Evolutionary conservation across 352 stramenopile genomes (phyloP).

Genomic region (Phytophthora fragariae): DNA sequence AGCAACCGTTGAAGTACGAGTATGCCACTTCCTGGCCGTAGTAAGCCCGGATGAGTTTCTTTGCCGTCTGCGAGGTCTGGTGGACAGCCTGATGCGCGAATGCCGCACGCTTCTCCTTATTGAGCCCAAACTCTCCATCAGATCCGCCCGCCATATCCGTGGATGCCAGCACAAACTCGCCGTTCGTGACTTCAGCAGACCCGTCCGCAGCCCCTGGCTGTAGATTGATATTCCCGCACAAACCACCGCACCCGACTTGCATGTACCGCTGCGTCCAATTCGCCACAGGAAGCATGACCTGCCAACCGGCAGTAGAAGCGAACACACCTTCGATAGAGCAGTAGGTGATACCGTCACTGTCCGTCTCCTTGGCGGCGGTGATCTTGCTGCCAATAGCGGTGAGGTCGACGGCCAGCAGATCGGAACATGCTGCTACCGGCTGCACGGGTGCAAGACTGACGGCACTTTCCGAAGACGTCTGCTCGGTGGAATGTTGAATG

Average conservation of each 20-base stretch:
- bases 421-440: constrained; percentile 19
- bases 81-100: constrained; percentile 56
- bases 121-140: constrained; percentile 44
- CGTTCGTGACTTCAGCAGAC: constrained; percentile 33
- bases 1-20: constrained; percentile 60
- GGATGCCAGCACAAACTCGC: constrained; percentile 40
- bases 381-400: constrained; percentile 41
- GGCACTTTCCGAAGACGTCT: too few species aligned
- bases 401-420: constrained; percentile 38
- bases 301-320: constrained; percentile 27
- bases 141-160: constrained; percentile 46
- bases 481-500: not conserved
- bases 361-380: constrained; percentile 31
- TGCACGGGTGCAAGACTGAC: not conserved
- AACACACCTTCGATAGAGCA: constrained; percentile 39
- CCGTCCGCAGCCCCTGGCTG: constrained; percentile 35
- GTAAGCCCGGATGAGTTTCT: constrained; percentile 49
- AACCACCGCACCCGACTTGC: constrained; percentile 48
- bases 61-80: constrained; percentile 43
- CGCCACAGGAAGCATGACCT: constrained; percentile 42
- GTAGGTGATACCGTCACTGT: constrained; percentile 38
- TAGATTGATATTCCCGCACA: constrained; percentile 46
- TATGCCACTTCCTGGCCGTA: constrained; percentile 47
- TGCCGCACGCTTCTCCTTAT: constrained; percentile 35
- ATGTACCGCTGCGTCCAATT: constrained; percentile 59